Conservation (phyloP, 768 basidiomycete genomes). For the Tulasnella sp. region DNA sequence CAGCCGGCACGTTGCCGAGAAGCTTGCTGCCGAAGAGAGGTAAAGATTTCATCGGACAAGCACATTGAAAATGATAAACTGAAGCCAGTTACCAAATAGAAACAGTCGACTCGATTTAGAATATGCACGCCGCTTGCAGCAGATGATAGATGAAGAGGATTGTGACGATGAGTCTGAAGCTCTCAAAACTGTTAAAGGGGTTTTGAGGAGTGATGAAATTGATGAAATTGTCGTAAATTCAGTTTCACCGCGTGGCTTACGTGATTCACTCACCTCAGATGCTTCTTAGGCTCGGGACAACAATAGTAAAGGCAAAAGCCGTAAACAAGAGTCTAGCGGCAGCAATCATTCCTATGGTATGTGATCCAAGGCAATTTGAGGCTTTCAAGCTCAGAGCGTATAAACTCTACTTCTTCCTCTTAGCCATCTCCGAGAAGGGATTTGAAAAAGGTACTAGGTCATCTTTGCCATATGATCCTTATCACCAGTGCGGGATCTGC, state of each 20-base stretch:
- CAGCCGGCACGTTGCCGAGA: neutral
- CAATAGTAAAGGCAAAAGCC: neutral
- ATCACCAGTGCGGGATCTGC: conserved; percentile 12
- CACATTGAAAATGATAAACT: neutral
- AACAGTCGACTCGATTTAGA: neutral
- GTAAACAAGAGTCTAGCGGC: neutral
- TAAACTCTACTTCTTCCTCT: neutral
- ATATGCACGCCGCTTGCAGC: neutral
- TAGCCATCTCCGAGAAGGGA: neutral
- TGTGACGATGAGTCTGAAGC: neutral
- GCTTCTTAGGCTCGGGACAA: too few species aligned
- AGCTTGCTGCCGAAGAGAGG: neutral
- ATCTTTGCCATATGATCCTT: too few species aligned
- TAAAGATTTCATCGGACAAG: neutral
- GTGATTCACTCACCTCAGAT: too few species aligned
- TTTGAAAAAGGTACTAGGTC: too few species aligned
- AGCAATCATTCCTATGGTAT: neutral
- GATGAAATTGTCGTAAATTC: neutral
- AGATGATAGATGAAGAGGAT: neutral
- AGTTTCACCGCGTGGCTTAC: too few species aligned
- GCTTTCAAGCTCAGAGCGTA: neutral
- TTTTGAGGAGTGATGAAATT: neutral
- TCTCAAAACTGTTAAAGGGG: neutral
- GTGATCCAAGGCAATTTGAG: neutral
- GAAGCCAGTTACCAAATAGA: neutral